Evolutionary conservation across 83 land plant species (phyloP), one percentile per base, ranked within the genome.

Genomic region (Thuja plicata): DNA sequence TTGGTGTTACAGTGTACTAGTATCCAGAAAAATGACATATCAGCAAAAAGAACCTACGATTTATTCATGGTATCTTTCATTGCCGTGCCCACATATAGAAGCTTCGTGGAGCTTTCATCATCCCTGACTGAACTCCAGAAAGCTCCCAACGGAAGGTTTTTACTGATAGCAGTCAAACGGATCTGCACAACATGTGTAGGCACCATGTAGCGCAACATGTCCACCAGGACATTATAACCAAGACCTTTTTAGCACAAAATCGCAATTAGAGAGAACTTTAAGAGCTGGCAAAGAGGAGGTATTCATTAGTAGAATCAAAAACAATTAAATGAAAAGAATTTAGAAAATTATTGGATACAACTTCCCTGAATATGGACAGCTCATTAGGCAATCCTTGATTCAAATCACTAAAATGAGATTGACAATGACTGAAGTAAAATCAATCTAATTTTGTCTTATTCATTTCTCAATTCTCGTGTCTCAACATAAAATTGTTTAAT

Each of bases 151-250:
- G 97, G 97, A 19, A 98, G 92, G 84, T 98, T 98, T 89, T 94
- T 96, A 57, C 86, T 92, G 85, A 88, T 88, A 60, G 89, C 87
- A 77, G 92, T 93, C 43, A 94, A 89, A 45, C 92, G 81, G 55
- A 96, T 89, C 87, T 96, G 93, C 46, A 98, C 94, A 76, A 98
- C 96, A 92, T 97, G 98, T 5, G 98, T 93, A 41, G 99, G 96
- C 87, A 83, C 86, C 43, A 94, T 93, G 84, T 93, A 88, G 52
- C 89, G 84, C 88, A 97, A 48, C 90, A 97, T 92, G 34, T 94
- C 93, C 80, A 97, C 97, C 91, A 98, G 82, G 17, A 97, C 89
- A 81, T 96, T 93, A 90, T 92, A 96, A 52, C 99, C 99, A 92
- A 95, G 79, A 88, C 99, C 97, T 96, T 90, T 27, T 80, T 32